Evolutionary conservation across 306 rosid species (phyloP), one percentile per base, ranked within the genome.

Genomic region (Canavalia ensiformis): DNA sequence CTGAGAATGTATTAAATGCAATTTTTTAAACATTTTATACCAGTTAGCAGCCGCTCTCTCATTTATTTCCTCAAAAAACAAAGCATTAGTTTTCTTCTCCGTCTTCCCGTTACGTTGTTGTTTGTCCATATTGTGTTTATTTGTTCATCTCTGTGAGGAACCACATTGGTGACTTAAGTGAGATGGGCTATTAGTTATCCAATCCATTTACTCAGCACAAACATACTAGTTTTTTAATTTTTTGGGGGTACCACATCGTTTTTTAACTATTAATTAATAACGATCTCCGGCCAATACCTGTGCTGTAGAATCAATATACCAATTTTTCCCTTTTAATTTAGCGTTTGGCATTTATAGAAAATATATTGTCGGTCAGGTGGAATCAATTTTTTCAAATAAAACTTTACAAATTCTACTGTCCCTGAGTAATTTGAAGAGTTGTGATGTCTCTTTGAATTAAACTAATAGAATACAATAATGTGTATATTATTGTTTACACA

Each of bases 11-110:
- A 35, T 47, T 45, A 2, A 57, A 57, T 57, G 34, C 47, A 35
- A 18, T 18, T 59, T 45, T 58, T 58, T 18, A 2, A 55, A n/a
- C 64, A 70, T 59, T 71, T 71, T 39, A 52, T 51, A 37, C 57
- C 8, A 7, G 77, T 65, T 64, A 37, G 31, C 13, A 39, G 8
- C 2, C 4, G 7, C 72, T 39, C 41, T 41, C 39, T 12, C 33
- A 13, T 35, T 5, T 33, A 2, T 34, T 11, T 12, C 28, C 10
- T 39, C 0, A 2, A 0, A 37, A 37, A 12, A 64, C 0, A 13
- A 64, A 5, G 4, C 9, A 3, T 12, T 0, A 37, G 49, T 37
- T 37, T 64, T 39, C 10, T 64, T 37, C 0, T 8, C 45, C 3
- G 68, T 62, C 45, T 34, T 62, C 29, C 42, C 31, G 8, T 11